Conservation (phyloP, 108 stramenopile genomes). For the Pseudonitzschia delicatissima region DNA sequence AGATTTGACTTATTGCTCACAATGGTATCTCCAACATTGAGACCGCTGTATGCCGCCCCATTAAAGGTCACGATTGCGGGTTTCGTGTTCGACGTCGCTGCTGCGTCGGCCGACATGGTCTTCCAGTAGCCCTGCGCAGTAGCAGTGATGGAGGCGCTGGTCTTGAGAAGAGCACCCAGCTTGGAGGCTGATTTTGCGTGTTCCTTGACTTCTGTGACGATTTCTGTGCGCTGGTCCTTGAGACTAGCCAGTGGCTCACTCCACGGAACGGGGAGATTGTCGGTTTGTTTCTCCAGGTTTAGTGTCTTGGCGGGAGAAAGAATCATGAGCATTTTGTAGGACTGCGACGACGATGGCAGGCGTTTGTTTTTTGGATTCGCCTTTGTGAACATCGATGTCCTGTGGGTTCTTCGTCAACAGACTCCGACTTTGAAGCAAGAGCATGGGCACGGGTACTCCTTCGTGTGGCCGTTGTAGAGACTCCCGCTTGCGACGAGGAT, state of each 20-base stretch:
- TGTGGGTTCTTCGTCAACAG: no score
- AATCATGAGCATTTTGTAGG: slow-evolving; percentile 17
- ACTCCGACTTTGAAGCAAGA: no score
- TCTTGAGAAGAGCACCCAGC: slow-evolving; percentile 47
- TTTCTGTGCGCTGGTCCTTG: not conserved
- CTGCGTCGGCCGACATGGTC: slow-evolving; percentile 15
- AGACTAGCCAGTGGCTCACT: slow-evolving; percentile 15
- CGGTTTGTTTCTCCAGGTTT: slow-evolving; percentile 26
- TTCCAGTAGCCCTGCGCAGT: slow-evolving; percentile 36
- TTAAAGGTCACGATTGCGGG: slow-evolving; percentile 61
- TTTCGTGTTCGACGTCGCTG: slow-evolving; percentile 8
- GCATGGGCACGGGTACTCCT: not conserved
- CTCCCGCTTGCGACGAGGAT: not conserved
- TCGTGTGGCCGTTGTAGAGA: not conserved
- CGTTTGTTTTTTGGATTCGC: not conserved
- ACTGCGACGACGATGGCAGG: no score
- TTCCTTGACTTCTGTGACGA: slow-evolving; percentile 39
- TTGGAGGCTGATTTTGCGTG: slow-evolving; percentile 24
- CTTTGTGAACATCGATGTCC: not conserved
- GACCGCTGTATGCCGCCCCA: slow-evolving; percentile 79
- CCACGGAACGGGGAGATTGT: slow-evolving; percentile 11
- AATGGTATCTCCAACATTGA: not conserved
- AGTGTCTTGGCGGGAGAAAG: slow-evolving; percentile 67
- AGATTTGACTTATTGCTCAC: not conserved
- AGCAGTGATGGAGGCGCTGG: slow-evolving; percentile 43